phyloP scores from a whole-genome alignment of 1,284 basidiomycete genomes.

The Malassezia arunalokei region DNA sequence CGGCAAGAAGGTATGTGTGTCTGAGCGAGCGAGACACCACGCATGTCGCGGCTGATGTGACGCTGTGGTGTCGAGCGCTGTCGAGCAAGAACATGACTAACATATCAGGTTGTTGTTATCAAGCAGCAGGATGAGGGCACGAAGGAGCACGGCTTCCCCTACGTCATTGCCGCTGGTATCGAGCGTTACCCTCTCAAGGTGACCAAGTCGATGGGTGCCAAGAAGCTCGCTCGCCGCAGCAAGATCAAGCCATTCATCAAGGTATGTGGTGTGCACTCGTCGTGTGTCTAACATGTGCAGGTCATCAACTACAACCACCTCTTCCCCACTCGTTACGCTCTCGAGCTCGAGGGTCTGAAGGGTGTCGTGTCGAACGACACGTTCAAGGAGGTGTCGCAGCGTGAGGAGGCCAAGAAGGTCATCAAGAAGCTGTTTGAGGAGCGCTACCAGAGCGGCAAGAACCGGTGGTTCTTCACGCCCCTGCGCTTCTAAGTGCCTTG shows the following conservation, averaged over 20 bases:
- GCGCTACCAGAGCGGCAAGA: conserved; percentile 46
- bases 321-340: conserved; percentile 46
- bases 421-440: conserved; percentile 46
- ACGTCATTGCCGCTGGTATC: conserved; percentile 43
- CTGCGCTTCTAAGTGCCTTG: conserved; percentile 29
- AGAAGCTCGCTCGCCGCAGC: conserved; percentile 45
- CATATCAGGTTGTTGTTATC: conserved; percentile 43
- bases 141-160: conserved; percentile 44
- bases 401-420: conserved; percentile 45
- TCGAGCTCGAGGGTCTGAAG: conserved; percentile 46
- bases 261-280: conserved; percentile 15
- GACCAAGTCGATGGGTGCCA: conserved; percentile 44
- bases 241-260: conserved; percentile 47
- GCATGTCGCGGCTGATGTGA: too few relatives aligned
- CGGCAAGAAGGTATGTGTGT: conserved; percentile 43
- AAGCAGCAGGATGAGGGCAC: conserved; percentile 46
- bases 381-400: conserved; percentile 45
- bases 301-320: conserved; percentile 47
- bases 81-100: neutral
- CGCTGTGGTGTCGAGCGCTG: neutral
- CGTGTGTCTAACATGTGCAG: neutral
- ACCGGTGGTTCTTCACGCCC: conserved; percentile 46
- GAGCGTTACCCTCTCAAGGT: conserved; percentile 47
- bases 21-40: neutral
- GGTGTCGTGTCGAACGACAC: conserved; percentile 40